A percentile compares a stretch with the other conserved stretches of the same genome.
Conservation (phyloP, 1,284 basidiomycete species). For the Rhodotorula sp. region DNA sequence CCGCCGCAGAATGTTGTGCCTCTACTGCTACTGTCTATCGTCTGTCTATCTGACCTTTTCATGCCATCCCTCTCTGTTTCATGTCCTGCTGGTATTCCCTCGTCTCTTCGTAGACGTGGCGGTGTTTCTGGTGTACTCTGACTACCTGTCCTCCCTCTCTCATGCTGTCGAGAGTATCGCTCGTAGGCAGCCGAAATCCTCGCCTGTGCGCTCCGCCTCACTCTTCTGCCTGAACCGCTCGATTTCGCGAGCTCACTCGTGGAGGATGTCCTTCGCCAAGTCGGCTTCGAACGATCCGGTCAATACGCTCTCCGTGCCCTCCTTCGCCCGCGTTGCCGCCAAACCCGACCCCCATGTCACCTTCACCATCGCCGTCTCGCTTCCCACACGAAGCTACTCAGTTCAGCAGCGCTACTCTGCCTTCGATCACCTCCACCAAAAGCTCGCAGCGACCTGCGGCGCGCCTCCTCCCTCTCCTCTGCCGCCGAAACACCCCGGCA, state of each 20-base stretch:
- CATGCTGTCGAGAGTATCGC: too few relatives aligned
- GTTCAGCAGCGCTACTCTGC: conserved; percentile 92
- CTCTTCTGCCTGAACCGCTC: not conserved
- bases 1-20: too few relatives aligned
- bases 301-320: conserved; percentile 47
- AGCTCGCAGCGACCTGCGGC: conserved; percentile 49
- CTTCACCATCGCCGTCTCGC: conserved; percentile 75
- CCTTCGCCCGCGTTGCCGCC: conserved; percentile 46
- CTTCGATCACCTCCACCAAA: conserved; percentile 75
- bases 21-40: too few relatives aligned
- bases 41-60: too few relatives aligned
- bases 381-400: conserved; percentile 82
- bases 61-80: too few relatives aligned
- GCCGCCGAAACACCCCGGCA: conserved; percentile 23
- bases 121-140: too few relatives aligned
- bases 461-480: conserved; percentile 42
- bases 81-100: too few relatives aligned
- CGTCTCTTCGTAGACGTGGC: too few relatives aligned
- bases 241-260: not conserved
- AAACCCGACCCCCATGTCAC: conserved; percentile 71
- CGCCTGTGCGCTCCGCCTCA: not conserved
- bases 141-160: too few relatives aligned
- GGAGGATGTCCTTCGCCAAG: conserved; percentile 7
- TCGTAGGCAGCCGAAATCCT: too few relatives aligned
- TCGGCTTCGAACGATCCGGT: conserved; percentile 30